phyloP scores from a whole-genome alignment of 2,329 filamentous ascomycete genomes.

The Diplocarpon mali region DNA sequence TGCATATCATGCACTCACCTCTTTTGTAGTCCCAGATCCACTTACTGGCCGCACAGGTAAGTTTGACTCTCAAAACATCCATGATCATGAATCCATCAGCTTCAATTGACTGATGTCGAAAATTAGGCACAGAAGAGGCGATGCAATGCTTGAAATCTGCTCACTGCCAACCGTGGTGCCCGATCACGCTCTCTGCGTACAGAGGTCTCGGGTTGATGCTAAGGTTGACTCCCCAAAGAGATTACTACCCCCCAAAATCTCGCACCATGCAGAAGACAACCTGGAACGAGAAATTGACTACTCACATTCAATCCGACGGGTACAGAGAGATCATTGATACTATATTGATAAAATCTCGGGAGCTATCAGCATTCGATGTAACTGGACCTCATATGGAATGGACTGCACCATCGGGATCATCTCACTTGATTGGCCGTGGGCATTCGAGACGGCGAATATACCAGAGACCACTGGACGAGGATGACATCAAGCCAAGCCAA shows the following conservation, averaged over 20 bases:
- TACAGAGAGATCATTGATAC: conserved; percentile 8
- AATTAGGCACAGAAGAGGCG: conserved; percentile 46
- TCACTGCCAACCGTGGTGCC: conserved; percentile 27
- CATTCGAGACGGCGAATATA: conserved; percentile 6
- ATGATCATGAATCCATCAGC: too few relatives aligned
- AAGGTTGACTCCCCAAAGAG: conserved; percentile 25
- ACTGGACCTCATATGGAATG: not conserved
- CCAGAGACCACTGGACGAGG: not conserved
- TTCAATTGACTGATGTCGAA: too few relatives aligned
- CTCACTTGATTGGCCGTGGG: conserved; percentile 12
- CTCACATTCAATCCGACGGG: conserved; percentile 32
- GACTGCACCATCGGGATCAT: not conserved
- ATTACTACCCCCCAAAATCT: conserved; percentile 34
- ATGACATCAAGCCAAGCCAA: not conserved
- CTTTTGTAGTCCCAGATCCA: conserved; percentile 43
- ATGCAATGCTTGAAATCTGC: conserved; percentile 38
- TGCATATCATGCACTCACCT: conserved; percentile 48
- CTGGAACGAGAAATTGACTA: conserved; percentile 32
- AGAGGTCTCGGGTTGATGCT: conserved; percentile 8
- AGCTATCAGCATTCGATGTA: conserved; percentile 12
- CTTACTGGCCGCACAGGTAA: conserved; percentile 40
- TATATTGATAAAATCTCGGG: conserved; percentile 12
- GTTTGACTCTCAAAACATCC: too few relatives aligned
- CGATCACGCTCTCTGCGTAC: conserved; percentile 4
- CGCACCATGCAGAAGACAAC: conserved; percentile 33